Base-by-base conservation (phyloP, 2,329 filamentous ascomycete genomes). In the Penicillium sclerotiorum region DNA sequence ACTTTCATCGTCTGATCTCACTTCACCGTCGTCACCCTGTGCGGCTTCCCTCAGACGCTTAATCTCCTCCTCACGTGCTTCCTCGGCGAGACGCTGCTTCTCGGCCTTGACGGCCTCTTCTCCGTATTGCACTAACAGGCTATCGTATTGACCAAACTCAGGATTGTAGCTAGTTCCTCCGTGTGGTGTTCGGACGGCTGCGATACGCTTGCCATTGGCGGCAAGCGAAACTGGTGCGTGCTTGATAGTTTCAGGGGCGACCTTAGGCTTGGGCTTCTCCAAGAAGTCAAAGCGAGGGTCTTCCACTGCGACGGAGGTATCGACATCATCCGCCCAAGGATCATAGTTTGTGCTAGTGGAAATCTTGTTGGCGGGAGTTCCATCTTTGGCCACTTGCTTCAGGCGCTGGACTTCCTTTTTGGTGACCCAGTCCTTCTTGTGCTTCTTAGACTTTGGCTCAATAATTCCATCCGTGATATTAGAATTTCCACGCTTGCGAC, bases 141-240 rank as follows among this genome's bases (percentile, higher is more conserved):
- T 80, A 61, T 92, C 87, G 80, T 95, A 99, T 56, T 96, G 91
- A 56, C 84, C 81, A 61, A 95, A 95, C 5, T 83, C 77, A 0
- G 94, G 94, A 69, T 99, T 99, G 76, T 99, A 99, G 62, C 90
- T 95, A 70, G 87, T 90, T 51, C 90, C 91, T 13, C 87, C 90
- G 6, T 85, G 81, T 1, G 94, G 94, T 64, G 85, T 88, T 53
- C 81, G 79, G 1, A 99, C 88, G 2, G 91, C 86, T 1, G 90
- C 88, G 8, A 95, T 78, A 0, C 81, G 72, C 69, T 93, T 95
- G 30, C 91, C 92, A 64, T 80, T 90, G 36, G 87, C 88, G n/a
- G 89, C 82, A 23, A 97, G 80, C 3, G 92, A 90, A 45, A 95
- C 80, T 3, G 94, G 89, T 32, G 87, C 82, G 50, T 88, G 81